Percentiles rank a stretch among this genome's conserved stretches.
phyloP scores from a whole-genome alignment of 2,329 filamentous ascomycete species.

The Paraphoma sp. region DNA sequence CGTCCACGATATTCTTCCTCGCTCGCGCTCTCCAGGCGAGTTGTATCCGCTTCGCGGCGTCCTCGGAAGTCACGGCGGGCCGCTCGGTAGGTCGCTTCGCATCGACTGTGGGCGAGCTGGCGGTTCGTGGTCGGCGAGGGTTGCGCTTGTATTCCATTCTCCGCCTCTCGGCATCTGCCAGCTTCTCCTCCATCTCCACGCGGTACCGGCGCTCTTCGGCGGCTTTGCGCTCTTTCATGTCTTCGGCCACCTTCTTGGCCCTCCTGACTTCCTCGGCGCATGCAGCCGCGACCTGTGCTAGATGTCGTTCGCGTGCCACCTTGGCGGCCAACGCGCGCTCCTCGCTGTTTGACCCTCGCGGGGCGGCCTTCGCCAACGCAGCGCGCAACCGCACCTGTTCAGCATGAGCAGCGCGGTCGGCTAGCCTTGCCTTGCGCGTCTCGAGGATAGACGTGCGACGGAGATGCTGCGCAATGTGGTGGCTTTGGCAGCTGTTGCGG shows the following conservation, averaged over 20 bases:
- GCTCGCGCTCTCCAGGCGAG: slow-evolving; percentile 70
- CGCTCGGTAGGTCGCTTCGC: slow-evolving; percentile 39
- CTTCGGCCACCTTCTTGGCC: slow-evolving; percentile 82
- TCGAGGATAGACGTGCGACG: slow-evolving; percentile 82
- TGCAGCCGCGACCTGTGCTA: slow-evolving; percentile 80
- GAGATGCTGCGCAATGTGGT: slow-evolving; percentile 78
- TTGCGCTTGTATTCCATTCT: slow-evolving; percentile 62
- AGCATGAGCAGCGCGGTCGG: slow-evolving; percentile 80
- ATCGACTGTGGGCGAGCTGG: slow-evolving; percentile 58
- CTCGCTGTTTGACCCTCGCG: slow-evolving; percentile 71
- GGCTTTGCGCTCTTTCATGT: slow-evolving; percentile 80
- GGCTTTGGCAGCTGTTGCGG: slow-evolving; percentile 69
- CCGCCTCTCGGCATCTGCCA: slow-evolving; percentile 77
- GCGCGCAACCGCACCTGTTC: slow-evolving; percentile 82
- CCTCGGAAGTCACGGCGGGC: slow-evolving; percentile 60
- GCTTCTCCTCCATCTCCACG: slow-evolving; percentile 78
- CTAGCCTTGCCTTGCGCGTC: slow-evolving; percentile 78
- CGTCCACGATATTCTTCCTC: slow-evolving; percentile 66
- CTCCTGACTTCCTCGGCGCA: slow-evolving; percentile 85
- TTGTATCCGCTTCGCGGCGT: slow-evolving; percentile 71
- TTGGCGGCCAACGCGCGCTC: slow-evolving; percentile 79
- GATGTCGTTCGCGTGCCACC: slow-evolving; percentile 77
- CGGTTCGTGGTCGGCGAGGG: slow-evolving; percentile 64
- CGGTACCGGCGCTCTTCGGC: slow-evolving; percentile 73
- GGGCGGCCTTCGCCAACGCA: slow-evolving; percentile 73